Base-by-base conservation (phyloP, 2,329 filamentous ascomycete genomes). In the Cladorrhinum sp. region DNA sequence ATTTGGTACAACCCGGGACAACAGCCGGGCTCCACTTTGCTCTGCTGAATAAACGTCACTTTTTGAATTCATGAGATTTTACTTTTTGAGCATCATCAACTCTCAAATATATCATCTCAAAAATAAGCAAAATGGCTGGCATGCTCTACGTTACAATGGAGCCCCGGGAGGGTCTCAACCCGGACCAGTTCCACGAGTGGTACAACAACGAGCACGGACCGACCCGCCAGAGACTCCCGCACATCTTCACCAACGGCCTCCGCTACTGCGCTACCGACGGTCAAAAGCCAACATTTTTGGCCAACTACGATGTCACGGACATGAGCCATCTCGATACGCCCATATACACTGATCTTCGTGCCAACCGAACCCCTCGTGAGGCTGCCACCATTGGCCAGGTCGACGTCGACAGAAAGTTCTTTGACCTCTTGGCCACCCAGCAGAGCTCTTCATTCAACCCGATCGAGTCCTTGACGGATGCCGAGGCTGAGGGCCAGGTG, bases 171-270 rank as follows among this genome's bases (percentile, higher is more conserved):
- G 82, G 81, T 66, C 81, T 92, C 68, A 79, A 87, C 58, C 75
- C 82, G 52, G 79, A 84, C 64, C 85, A 90, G 69, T 96, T 96
- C 76, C 89, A 96, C 75, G 91, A 96, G 73, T 93, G 91, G 90
- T 96, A 96, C 79, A 93, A 96, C 78, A 95, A 92, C 74, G 92
- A 96, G 77, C 92, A 96, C 76, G 92, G 92, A 57, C 92, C 92
- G 18, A 85, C 87, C 16, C 88, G 92, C 52, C 83, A 96, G 6
- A 88, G 91, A 53, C 77, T 96, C 13, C 85, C 90, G 3, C 86
- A 89, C 68, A 86, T 93, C 71, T 85, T 86, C 71, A 72, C 77
- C 66, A 95, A 91, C 73, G 92, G 92, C 61, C 87, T 95, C 67
- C 88, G 92, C 49, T 96, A 92, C 76, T 82, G 81, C 24, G 88